phyloP scores from a whole-genome alignment of 768 basidiomycete genomes.

The Tephrocybe sp. region DNA sequence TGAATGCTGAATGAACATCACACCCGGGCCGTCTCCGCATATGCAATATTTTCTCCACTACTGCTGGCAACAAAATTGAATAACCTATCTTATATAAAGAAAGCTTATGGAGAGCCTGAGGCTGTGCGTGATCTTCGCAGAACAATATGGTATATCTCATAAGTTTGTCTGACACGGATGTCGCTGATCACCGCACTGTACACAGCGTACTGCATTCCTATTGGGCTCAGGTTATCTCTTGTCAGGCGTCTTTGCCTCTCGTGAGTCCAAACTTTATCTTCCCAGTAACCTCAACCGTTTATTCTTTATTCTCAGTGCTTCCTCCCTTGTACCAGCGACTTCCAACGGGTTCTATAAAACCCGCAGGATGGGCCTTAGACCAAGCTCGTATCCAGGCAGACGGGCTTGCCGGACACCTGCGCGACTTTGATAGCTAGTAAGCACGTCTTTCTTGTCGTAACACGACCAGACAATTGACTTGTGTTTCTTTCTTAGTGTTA shows the following conservation, averaged over 20 bases:
- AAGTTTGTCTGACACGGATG: not conserved
- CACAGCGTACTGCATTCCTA: conserved; percentile 1
- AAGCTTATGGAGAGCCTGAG: not conserved
- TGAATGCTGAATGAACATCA: not conserved
- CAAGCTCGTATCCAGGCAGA: conserved; percentile 40
- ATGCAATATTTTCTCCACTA: not conserved
- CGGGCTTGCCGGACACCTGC: conserved; percentile 38
- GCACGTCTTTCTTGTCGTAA: conserved; percentile 7
- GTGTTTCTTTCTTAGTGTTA: conserved; percentile 24
- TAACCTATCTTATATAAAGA: no score
- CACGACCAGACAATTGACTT: no score
- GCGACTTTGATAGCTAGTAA: conserved; percentile 40
- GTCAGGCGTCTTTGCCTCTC: not conserved
- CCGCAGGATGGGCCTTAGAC: conserved; percentile 37
- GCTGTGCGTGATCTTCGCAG: not conserved
- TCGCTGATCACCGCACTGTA: not conserved
- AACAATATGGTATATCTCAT: not conserved
- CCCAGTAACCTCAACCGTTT: not conserved
- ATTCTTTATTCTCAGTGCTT: conserved; percentile 21
- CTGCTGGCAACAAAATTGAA: not conserved
- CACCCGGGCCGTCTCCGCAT: not conserved
- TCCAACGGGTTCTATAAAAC: conserved; percentile 36
- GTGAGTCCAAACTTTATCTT: not conserved
- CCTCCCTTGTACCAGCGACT: conserved; percentile 29
- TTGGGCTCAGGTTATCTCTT: not conserved